Base-by-base conservation (phyloP, 192 early-diverging fungal species). In the Gigaspora rosea region DNA sequence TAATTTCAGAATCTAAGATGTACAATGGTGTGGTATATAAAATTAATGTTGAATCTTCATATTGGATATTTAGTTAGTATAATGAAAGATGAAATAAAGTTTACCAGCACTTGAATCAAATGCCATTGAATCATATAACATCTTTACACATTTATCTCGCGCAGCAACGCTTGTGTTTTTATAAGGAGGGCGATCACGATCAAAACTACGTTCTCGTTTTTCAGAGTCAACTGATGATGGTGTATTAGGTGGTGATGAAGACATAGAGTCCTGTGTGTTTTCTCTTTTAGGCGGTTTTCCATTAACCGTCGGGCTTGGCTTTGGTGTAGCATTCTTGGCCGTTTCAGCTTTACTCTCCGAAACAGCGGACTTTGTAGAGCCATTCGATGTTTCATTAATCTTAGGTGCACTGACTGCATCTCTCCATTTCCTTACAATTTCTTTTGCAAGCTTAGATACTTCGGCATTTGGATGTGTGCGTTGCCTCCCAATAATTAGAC, bases 341-440 rank as follows among this genome's bases (percentile, higher is more conserved):
- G 41, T 41, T 6, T 41, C 41, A 41, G 41, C 41, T 41, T 57
- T 51, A 35, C 52, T 78, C 13, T 59, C 54, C 32, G 61, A 66
- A 27, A 57, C 16, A 51, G 68, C 62, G 16, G 52, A 8, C 4
- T 75, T 61, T 67, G 62, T 33, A 36, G 68, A 57, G 9, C 63
- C 70, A 65, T 78, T 36, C 11, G 80, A 36, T 47, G 81, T 73
- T 6, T 79, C 76, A 77, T 83, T 87, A 13, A 77, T 73, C 49
- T 79, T 82, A n/a, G 81, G 81, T 11, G 85, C 82, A 16, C 82
- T 83, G 80, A 90, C 86, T 66, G 95, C 93, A 33, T 86, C 84
- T 82, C 95, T 96, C 95, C 95, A 97, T 61, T 92, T 93, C 76
- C 86, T 85, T 4, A 96, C 91, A 56, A 94, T 85, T 52, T 85